Conservation (phyloP, 176 grass and related monocot species). For the Avena eriantha region DNA sequence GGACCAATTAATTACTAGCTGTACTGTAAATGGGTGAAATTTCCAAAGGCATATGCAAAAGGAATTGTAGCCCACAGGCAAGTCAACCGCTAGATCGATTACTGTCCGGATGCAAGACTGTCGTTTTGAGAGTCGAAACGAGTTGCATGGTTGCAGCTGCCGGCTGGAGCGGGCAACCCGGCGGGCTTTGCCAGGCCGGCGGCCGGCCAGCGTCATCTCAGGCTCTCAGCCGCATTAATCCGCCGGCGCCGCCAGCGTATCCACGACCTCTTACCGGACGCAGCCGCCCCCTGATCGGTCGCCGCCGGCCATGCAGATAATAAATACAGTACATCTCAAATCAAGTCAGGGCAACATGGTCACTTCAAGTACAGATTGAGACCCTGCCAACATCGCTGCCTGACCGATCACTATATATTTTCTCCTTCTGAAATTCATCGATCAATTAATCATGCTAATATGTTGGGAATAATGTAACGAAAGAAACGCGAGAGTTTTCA, state of each 20-base stretch:
- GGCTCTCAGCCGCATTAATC: conserved; percentile 33
- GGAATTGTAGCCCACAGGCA: not conserved
- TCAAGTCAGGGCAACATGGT: not conserved
- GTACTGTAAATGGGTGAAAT: no score
- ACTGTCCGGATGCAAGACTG: not conserved
- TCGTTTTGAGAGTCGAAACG: not conserved
- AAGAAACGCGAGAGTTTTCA: no score
- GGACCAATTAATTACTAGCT: no score
- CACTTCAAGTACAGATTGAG: not conserved
- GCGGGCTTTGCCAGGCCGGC: conserved; percentile 13
- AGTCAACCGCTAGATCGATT: conserved; percentile 18
- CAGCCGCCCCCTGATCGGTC: not conserved
- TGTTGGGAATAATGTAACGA: no score
- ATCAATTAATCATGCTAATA: not conserved
- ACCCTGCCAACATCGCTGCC: not conserved
- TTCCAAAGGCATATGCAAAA: not conserved
- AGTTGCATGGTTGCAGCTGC: not conserved
- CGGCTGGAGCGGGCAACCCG: conserved; percentile 29
- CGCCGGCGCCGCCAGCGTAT: conserved; percentile 43
- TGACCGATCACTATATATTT: not conserved
- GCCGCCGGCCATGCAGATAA: conserved; percentile 6
- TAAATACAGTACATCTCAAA: not conserved
- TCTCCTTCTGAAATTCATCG: not conserved
- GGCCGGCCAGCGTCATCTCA: not conserved
- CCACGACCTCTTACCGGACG: conserved; percentile 36